Conservation (phyloP, 139 green algal species). For the Edaphochlamys debaryana region DNA sequence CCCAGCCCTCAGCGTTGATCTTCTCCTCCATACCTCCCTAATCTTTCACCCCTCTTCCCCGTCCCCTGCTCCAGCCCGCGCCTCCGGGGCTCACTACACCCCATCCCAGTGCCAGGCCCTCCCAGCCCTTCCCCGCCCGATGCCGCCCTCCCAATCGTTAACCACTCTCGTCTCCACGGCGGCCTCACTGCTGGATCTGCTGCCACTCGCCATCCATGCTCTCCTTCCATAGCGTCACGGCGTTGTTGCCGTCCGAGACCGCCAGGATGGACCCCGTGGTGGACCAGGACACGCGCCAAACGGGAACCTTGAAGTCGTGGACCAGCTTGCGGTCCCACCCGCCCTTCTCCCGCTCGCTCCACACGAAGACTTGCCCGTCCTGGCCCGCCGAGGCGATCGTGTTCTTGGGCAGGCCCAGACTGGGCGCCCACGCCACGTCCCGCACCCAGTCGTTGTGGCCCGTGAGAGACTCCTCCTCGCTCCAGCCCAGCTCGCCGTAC, state of each 20-base stretch:
- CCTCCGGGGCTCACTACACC: no score
- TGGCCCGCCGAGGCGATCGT: conserved; percentile 93
- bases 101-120: no score
- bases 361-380: conserved; percentile 93
- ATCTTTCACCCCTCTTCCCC: no score
- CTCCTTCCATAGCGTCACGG: conserved; percentile 97
- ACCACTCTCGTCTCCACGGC: no score
- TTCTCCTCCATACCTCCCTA: no score
- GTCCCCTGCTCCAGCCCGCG: no score
- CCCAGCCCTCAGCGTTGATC: no score
- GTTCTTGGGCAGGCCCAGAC: conserved; percentile 84
- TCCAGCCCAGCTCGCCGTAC: conserved; percentile 74
- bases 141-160: no score
- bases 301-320: conserved; percentile 82
- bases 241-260: conserved; percentile 78
- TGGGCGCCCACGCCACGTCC: conserved; percentile 96
- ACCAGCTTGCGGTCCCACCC: conserved; percentile 79
- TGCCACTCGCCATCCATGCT: conserved; percentile 91
- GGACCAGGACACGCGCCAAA: conserved; percentile 95
- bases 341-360: conserved; percentile 69
- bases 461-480: conserved; percentile 76
- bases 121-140: no score
- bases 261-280: conserved; percentile 93
- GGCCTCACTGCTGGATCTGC: conserved; percentile 75
- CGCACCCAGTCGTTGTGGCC: conserved; percentile 95